These are phyloP conservation scores for Podila verticillata DNA, from an alignment of 192 early-diverging fungal genomes.

Conservation along the genomic window DNA sequence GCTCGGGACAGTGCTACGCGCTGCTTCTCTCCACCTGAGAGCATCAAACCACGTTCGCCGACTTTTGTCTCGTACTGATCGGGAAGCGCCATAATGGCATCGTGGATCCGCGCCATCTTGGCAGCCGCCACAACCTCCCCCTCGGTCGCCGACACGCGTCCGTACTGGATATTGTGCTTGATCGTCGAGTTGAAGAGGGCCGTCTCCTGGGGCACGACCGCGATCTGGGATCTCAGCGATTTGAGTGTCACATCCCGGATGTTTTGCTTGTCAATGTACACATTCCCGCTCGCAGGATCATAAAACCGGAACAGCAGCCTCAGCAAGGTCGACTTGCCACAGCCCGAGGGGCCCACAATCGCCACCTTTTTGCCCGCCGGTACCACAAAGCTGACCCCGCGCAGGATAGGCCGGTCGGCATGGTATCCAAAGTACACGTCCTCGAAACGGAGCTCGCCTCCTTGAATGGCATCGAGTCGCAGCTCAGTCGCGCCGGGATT, in stretches of 20 bases:
- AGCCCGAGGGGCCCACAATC: conserved; percentile 94
- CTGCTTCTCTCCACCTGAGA: conserved; percentile 94
- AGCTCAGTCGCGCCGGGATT: conserved; percentile 61
- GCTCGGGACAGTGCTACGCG: conserved; percentile 91
- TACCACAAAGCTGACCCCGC: conserved; percentile 79
- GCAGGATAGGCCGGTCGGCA: conserved; percentile 44
- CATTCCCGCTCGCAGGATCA: conserved; percentile 82
- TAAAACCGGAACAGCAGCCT: conserved; percentile 95
- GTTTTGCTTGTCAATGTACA: conserved; percentile 89
- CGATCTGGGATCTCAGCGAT: conserved; percentile 80
- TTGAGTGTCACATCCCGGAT: conserved; percentile 82
- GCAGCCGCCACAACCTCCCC: conserved; percentile 81
- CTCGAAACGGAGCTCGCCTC: conserved; percentile 80
- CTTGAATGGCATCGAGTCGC: conserved; percentile 29
- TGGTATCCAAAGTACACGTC: conserved; percentile 87
- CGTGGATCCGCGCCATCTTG: conserved; percentile 78
- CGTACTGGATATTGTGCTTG: conserved; percentile 94
- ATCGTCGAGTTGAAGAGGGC: conserved; percentile 95
- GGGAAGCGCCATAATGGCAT: conserved; percentile 77
- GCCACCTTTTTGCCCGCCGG: conserved; percentile 88
- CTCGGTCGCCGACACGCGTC: conserved; percentile 68
- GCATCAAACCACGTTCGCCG: conserved; percentile 87
- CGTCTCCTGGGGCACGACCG: conserved; percentile 94
- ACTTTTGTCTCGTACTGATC: conserved; percentile 88
- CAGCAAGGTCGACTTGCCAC: conserved; percentile 88